phyloP scores from a whole-genome alignment of 768 basidiomycete genomes.

The Heimioporus sp. region DNA sequence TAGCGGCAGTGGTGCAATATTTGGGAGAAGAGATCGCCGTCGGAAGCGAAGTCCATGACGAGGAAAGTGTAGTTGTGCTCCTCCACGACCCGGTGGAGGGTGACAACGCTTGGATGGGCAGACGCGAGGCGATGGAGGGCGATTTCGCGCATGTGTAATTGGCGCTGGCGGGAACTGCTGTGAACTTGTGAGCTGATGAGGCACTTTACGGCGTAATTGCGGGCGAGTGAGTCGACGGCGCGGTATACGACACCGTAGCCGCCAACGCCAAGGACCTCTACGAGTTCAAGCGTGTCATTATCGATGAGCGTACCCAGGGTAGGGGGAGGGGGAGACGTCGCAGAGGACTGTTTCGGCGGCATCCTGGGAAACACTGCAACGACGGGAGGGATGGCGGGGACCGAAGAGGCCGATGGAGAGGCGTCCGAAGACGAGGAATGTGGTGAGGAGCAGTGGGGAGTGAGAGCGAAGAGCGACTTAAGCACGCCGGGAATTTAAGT shows the following conservation, averaged over 20 bases:
- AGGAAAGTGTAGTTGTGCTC: constrained; percentile 81
- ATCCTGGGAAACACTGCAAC: constrained; percentile 23
- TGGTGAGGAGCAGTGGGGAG: constrained; percentile 20
- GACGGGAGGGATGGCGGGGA: constrained; percentile 14
- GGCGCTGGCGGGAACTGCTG: constrained; percentile 53
- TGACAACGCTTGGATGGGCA: constrained; percentile 79
- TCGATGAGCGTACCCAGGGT: constrained; percentile 80
- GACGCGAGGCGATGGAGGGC: constrained; percentile 73
- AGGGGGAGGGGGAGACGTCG: constrained; percentile 46
- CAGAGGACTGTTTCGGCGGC: constrained; percentile 32
- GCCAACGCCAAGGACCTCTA: constrained; percentile 85
- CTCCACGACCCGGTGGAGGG: constrained; percentile 85
- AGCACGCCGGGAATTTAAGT: constrained; percentile 32
- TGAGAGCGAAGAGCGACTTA: constrained; percentile 23
- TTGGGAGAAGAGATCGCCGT: constrained; percentile 91
- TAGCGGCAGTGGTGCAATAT: constrained; percentile 76
- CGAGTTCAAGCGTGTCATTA: constrained; percentile 75
- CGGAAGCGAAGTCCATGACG: constrained; percentile 89
- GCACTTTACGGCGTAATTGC: constrained; percentile 90
- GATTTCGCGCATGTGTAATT: constrained; percentile 87
- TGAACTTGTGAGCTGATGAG: constrained; percentile 55
- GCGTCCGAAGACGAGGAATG: constrained; percentile 23
- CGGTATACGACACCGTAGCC: constrained; percentile 97
- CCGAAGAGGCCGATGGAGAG: constrained; percentile 22
- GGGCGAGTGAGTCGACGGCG: constrained; percentile 58